A percentile compares a stretch with the other conserved stretches of the same genome.
Evolutionary conservation across 1,139 yeast genomes (phyloP).

Genomic region (Nakaseomyces bracarensis): DNA sequence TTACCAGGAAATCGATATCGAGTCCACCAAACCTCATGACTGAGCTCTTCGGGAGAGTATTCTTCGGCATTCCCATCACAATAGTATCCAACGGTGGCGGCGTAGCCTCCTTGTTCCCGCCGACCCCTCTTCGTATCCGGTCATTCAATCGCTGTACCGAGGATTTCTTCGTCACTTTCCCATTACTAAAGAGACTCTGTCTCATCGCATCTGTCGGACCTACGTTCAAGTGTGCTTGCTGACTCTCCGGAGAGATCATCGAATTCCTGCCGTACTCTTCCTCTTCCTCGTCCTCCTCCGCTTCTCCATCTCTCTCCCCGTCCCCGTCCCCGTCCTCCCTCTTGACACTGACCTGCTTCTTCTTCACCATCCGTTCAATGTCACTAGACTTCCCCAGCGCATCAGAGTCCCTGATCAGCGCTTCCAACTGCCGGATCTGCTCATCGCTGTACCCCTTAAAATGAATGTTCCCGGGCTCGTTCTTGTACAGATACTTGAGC

Average conservation of each 20-base stretch:
- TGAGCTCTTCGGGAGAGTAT: not conserved
- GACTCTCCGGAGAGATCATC: no score
- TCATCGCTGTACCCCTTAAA: conserved; percentile 3
- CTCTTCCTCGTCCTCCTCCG: not conserved
- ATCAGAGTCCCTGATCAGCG: conserved; percentile 3
- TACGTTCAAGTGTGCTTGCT: no score
- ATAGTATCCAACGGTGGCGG: conserved; percentile 1
- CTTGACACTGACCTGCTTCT: not conserved
- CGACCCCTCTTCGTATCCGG: not conserved
- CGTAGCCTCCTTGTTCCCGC: not conserved
- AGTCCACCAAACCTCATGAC: not conserved
- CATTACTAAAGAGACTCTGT: no score
- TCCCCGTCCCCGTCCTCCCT: not conserved
- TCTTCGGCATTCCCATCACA: conserved; percentile 6
- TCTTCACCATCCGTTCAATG: not conserved
- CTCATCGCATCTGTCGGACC: no score
- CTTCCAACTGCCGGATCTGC: conserved; percentile 2
- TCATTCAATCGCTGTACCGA: not conserved
- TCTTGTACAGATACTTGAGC: conserved; percentile 16
- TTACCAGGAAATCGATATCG: not conserved
- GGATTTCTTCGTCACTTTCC: not conserved
- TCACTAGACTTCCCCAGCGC: not conserved
- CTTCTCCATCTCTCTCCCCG: not conserved
- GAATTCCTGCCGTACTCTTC: no score
- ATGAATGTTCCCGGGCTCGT: conserved; percentile 8